These are phyloP conservation scores for Eucalyptus erythrocorys DNA, from an alignment of 345 rosid species.

Conservation along the genomic window DNA sequence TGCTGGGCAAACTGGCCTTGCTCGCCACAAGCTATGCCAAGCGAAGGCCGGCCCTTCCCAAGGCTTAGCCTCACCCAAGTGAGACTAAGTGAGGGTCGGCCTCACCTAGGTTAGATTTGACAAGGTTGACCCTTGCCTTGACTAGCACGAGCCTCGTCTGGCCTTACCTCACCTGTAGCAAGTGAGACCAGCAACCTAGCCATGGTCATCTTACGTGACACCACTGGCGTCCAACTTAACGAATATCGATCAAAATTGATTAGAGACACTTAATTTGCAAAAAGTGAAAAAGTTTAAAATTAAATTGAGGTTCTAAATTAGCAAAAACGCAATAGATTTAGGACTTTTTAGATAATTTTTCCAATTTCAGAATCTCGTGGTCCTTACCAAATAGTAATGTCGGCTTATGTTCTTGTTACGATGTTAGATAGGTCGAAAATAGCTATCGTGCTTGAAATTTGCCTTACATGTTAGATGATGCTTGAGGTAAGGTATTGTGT, in stretches of 20 bases:
- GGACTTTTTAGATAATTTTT: too few relatives aligned
- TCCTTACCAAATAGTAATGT: neutral
- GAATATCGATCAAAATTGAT: fast-evolving
- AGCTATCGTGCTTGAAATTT: neutral
- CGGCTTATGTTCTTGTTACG: neutral
- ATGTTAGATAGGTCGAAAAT: too few relatives aligned
- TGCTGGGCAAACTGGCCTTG: too few relatives aligned
- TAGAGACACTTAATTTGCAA: fast-evolving
- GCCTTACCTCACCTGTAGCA: too few relatives aligned
- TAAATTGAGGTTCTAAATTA: fast-evolving
- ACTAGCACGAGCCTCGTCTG: too few relatives aligned
- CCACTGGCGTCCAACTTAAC: fast-evolving
- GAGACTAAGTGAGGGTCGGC: too few relatives aligned
- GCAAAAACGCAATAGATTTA: fast-evolving
- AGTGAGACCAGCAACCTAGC: too few relatives aligned
- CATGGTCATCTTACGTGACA: fast-evolving
- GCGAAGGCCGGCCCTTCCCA: too few relatives aligned
- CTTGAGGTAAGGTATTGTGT: fast-evolving
- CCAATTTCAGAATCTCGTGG: fast-evolving
- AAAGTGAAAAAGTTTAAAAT: fast-evolving
- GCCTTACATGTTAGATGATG: neutral
- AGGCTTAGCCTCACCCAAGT: too few relatives aligned
- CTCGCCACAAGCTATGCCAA: too few relatives aligned
- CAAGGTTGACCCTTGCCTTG: too few relatives aligned
- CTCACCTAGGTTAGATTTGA: too few relatives aligned